phyloP scores from a whole-genome alignment of 2,329 filamentous ascomycete species.

The Mariannaea sp. region DNA sequence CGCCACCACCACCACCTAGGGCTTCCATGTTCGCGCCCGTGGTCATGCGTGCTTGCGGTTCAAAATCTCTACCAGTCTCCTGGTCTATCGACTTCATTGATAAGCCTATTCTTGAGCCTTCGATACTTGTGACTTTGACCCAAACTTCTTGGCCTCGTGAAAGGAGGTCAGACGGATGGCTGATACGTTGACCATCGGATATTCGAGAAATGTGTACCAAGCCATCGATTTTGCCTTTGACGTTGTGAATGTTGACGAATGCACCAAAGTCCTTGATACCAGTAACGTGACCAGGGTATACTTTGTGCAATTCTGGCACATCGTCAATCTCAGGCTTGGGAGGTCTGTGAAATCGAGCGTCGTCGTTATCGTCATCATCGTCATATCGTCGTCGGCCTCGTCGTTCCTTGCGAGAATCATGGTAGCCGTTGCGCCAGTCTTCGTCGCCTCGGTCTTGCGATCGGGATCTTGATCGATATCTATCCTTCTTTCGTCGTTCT shows the following conservation, averaged over 20 bases:
- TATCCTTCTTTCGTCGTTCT: slow-evolving; percentile 46
- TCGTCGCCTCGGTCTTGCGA: slow-evolving; percentile 50
- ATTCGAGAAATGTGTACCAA: slow-evolving; percentile 93
- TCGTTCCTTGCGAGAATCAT: slow-evolving; percentile 40
- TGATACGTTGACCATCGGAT: slow-evolving; percentile 81
- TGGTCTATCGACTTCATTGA: slow-evolving; percentile 99
- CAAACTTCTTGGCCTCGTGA: slow-evolving; percentile 82
- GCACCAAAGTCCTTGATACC: slow-evolving; percentile 95
- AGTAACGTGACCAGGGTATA: slow-evolving; percentile 89
- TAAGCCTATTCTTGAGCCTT: slow-evolving; percentile 79
- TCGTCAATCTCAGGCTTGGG: slow-evolving; percentile 81
- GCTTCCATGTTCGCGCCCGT: slow-evolving; percentile 91
- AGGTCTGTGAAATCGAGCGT: slow-evolving; percentile 67
- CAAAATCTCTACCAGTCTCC: slow-evolving; percentile 79
- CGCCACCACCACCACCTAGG: slow-evolving; percentile 71
- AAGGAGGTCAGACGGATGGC: slow-evolving; percentile 88
- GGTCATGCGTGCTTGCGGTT: slow-evolving; percentile 76
- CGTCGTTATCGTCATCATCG: slow-evolving; percentile 51
- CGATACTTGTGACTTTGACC: slow-evolving; percentile 88
- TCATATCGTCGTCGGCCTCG: slow-evolving; percentile 47
- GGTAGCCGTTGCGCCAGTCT: slow-evolving; percentile 49
- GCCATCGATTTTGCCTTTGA: slow-evolving; percentile 87
- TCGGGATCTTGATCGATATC: slow-evolving; percentile 45
- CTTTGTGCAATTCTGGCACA: slow-evolving; percentile 77
- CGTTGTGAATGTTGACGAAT: slow-evolving; percentile 89